Percentiles rank a stretch among this genome's conserved stretches.
Evolutionary conservation across 257 asterid genomes (phyloP).

Genomic region (Solanum pinnatisectum): DNA sequence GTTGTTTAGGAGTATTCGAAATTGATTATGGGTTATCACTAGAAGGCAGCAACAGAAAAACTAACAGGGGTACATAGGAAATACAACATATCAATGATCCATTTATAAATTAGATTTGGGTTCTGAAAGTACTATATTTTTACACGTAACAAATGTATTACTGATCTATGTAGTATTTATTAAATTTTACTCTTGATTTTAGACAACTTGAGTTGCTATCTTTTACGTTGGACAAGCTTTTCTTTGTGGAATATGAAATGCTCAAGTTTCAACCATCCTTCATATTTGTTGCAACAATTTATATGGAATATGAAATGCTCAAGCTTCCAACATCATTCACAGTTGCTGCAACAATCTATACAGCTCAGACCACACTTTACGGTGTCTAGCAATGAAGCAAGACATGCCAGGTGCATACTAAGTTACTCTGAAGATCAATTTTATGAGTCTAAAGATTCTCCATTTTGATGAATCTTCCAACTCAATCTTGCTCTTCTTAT

Average conservation of each 20-base stretch:
- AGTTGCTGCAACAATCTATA: conserved; percentile 61
- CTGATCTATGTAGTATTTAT: neutral
- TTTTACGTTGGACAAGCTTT: no score
- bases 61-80: conserved; percentile 54
- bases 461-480: neutral
- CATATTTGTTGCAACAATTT: no score
- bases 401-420: conserved; percentile 68
- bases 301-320: conserved; percentile 73
- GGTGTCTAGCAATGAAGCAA: conserved; percentile 64
- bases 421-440: conserved; percentile 58
- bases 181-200: neutral
- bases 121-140: neutral
- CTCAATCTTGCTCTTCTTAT: neutral
- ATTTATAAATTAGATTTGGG: neutral
- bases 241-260: no score
- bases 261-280: no score
- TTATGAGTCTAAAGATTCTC: conserved; percentile 33
- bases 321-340: conserved; percentile 55
- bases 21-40: neutral
- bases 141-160: neutral
- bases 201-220: neutral
- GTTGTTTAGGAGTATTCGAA: neutral
- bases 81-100: conserved; percentile 44
- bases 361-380: conserved; percentile 56
- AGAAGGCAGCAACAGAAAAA: neutral